Conservation (phyloP, 148 eudicot species). For the Agrostemma githago region DNA sequence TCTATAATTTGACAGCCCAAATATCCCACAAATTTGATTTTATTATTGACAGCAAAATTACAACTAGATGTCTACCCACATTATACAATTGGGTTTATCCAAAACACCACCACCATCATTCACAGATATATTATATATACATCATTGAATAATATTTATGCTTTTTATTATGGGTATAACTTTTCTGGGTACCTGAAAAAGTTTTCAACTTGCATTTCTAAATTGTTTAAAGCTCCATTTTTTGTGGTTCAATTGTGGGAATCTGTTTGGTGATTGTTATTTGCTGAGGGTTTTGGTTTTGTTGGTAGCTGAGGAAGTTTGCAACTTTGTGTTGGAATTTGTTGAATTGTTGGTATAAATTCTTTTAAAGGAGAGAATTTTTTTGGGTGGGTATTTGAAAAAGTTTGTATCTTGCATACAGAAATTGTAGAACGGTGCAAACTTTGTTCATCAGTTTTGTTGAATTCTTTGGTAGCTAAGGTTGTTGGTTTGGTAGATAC, state of each 20-base stretch:
- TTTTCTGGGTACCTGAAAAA: constrained; percentile 20
- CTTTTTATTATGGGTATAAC: neutral
- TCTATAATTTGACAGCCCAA: neutral
- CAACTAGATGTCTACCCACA: constrained; percentile 19
- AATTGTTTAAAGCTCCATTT: constrained; percentile 7
- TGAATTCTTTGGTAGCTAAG: neutral
- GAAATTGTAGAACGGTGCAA: constrained; percentile 1
- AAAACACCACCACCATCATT: constrained; percentile 12
- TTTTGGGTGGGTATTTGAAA: neutral
- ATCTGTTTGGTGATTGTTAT: neutral
- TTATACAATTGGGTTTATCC: constrained; percentile 20
- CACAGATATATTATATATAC: neutral
- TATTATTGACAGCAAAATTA: constrained; percentile 21
- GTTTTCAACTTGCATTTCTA: constrained; percentile 6
- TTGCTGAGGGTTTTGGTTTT: neutral
- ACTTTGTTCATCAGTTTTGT: neutral
- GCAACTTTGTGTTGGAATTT: neutral
- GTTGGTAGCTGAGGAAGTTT: constrained; percentile 12
- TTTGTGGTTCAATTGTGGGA: neutral
- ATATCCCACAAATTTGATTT: neutral
- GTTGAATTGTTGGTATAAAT: neutral
- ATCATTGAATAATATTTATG: constrained; percentile 16
- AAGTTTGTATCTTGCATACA: constrained; percentile 9
- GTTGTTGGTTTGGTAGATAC: neutral
- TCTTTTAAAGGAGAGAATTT: neutral